These are phyloP conservation scores for Poteriospumella lacustris DNA, from an alignment of 108 stramenopile genomes.

Conservation along the genomic window DNA sequence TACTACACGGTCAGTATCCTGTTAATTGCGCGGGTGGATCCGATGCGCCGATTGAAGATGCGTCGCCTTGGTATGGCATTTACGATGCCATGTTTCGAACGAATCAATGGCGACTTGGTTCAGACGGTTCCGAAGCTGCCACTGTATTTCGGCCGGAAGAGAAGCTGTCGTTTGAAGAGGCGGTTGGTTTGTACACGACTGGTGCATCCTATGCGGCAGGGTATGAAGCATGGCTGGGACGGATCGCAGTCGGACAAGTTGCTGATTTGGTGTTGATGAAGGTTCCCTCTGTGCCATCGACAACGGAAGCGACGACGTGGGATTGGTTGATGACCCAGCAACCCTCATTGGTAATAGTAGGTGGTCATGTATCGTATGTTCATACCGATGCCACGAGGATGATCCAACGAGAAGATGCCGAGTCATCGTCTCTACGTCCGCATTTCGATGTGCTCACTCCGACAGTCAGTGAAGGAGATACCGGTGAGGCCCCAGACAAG, in stretches of 20 bases:
- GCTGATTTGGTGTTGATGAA: conserved; percentile 44
- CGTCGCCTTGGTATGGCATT: conserved; percentile 36
- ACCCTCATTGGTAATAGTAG: too few species aligned
- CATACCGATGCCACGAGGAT: too few species aligned
- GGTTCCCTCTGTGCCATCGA: too few species aligned
- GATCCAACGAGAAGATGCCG: too few species aligned
- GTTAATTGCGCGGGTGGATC: conserved; percentile 50
- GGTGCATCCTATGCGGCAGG: conserved; percentile 41
- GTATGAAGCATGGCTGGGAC: conserved; percentile 28
- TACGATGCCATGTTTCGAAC: conserved; percentile 39
- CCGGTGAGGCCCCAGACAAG: too few species aligned
- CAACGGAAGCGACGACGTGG: too few species aligned
- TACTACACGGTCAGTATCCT: too few species aligned
- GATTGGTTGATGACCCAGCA: too few species aligned
- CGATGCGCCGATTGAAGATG: conserved; percentile 47
- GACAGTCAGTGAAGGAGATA: too few species aligned
- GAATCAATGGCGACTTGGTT: neutral
- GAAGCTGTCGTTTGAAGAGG: conserved; percentile 45
- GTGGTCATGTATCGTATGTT: too few species aligned
- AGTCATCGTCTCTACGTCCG: too few species aligned
- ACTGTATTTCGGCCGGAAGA: conserved; percentile 31
- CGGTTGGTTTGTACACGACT: conserved; percentile 44
- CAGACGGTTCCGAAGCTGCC: neutral
- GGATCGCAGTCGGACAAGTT: conserved; percentile 18
- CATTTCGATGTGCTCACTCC: too few species aligned